Evolutionary conservation across 495 filamentous ascomycete genomes (phyloP), one percentile per base, ranked within the genome.

Genomic region (Aspergillus cristatus): DNA sequence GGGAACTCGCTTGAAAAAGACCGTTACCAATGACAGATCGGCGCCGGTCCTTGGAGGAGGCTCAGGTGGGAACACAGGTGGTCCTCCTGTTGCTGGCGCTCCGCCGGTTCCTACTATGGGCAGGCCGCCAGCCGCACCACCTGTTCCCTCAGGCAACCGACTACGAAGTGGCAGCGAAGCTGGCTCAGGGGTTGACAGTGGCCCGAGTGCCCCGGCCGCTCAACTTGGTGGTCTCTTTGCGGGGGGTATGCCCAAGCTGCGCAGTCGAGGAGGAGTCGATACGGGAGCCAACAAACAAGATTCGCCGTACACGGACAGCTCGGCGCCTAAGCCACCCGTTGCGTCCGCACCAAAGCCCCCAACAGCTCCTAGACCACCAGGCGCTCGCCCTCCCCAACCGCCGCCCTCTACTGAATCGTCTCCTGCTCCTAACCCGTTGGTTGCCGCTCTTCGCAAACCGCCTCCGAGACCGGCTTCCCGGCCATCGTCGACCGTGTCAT

Each of bases 1-100:
- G 68, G 91, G 93, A 28, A 68, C 69, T 43, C 60, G 40, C 28
- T 68, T 98, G 30, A 95, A 83, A 68, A 95, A 95, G 64, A 64
- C 87, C 8, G 83, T 88, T 18, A 93, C 87, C 41, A 96, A 98
- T 60, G 91, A 98, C 65, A 78, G 91, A 60, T 96, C 89, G 28
- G 88, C 86, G 12, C 91, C 91, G 1, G 42, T 71, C 37, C 58
- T 96, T 34, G 73, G 67, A 30, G 54, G 49, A 13, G 68, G 73
- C n/a, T n/a, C n/a, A 43, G 75, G 72, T 37, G 71, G 68, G 10
- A 72, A 68, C 14, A 67, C 66, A 28, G 60, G 70, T 16, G 78
- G 75, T 37, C 71, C 81, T 40, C 61, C 76, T 11, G 54, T 84
- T 32, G 75, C 69, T 38, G 79, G 82, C 18, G 88, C 90, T 25